phyloP scores from a whole-genome alignment of 2,329 filamentous ascomycete genomes.

The Aureobasidium sp. region DNA sequence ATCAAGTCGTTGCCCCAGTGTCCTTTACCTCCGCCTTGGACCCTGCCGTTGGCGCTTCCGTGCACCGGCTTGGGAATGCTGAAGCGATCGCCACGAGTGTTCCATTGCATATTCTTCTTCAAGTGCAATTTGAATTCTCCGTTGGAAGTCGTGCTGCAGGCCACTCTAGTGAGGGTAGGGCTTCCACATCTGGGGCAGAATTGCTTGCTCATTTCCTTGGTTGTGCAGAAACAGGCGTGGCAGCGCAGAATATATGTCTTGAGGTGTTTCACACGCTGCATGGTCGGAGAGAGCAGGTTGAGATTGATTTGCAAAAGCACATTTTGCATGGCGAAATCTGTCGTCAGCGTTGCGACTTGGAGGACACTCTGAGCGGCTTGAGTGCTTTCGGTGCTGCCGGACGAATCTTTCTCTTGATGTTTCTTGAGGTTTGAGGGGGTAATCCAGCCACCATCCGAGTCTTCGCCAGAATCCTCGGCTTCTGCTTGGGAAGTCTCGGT shows the following conservation, averaged over 20 bases:
- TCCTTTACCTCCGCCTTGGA: constrained; percentile 65
- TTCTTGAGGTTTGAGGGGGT: constrained; percentile 87
- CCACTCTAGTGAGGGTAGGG: constrained; percentile 73
- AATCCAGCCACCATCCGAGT: constrained; percentile 68
- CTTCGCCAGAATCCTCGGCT: constrained; percentile 34
- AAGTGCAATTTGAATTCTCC: constrained; percentile 81
- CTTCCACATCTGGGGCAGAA: constrained; percentile 92
- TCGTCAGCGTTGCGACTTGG: constrained; percentile 85
- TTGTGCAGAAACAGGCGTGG: constrained; percentile 84
- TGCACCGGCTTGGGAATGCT: constrained; percentile 86
- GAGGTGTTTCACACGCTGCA: constrained; percentile 75
- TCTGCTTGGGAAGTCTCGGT: constrained; percentile 17
- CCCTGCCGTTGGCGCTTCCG: constrained; percentile 73
- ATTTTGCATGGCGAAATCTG: constrained; percentile 97
- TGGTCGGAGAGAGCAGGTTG: constrained; percentile 70
- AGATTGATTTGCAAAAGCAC: constrained; percentile 92
- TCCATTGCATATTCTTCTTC: constrained; percentile 94
- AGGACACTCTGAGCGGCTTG: constrained; percentile 55
- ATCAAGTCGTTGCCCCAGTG: constrained; percentile 84
- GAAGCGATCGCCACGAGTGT: constrained; percentile 84
- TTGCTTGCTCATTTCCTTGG: constrained; percentile 77
- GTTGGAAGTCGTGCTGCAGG: constrained; percentile 72
- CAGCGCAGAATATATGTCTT: constrained; percentile 88
- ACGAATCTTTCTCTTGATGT: constrained; percentile 63
- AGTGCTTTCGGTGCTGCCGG: constrained; percentile 38